Evolutionary conservation across 768 basidiomycete genomes (phyloP), one percentile per base, ranked within the genome.

Genomic region (Russula griseocarnosa): DNA sequence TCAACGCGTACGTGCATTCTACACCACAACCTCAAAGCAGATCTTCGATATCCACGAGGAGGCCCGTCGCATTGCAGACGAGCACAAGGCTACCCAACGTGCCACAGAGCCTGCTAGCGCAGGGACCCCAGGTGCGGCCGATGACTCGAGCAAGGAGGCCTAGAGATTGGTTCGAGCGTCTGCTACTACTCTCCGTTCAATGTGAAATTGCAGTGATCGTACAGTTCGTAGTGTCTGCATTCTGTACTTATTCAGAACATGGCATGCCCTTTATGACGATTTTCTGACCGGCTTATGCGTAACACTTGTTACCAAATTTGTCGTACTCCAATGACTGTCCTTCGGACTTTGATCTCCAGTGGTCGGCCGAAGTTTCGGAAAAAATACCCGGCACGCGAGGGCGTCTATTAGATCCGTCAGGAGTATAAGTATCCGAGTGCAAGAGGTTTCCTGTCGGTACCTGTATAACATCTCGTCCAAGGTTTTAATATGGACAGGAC

Each of bases 1-100:
- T 13, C 82, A 86, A 76, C 86, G 83, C 70, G 90, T 97, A 62
- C 75, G 78, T 32, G 70, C 76, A 1, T 98, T 97, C 79, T 98
- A 97, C 79, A 96, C 95, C 16, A 76, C 77, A 50, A 95, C 93
- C 9, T 81, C 86, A 22, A 98, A 97, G 78, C 91, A 95, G 74
- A 86, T 92, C 30, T 70, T 82, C 22, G 94, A 98, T 72, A 94
- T 98, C 54, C 94, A 97, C 72, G 92, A 94, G 71, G 95, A 98
- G 75, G 95, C 95, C 2, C 78, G 80, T 64, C 85, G 95, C 34
- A 92, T 98, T 70, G 84, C 86, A 30, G 81, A 80, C 30, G 74
- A 78, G 60, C 82, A 89, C 68, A 86, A 88, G 70, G 61, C 20
- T 6, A 22, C 63, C 24, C 63, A 44, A 38, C 38, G 16, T 3